These are phyloP conservation scores for Hypomontagnella monticulosa DNA, from an alignment of 495 filamentous ascomycete genomes.

Conservation along the genomic window DNA sequence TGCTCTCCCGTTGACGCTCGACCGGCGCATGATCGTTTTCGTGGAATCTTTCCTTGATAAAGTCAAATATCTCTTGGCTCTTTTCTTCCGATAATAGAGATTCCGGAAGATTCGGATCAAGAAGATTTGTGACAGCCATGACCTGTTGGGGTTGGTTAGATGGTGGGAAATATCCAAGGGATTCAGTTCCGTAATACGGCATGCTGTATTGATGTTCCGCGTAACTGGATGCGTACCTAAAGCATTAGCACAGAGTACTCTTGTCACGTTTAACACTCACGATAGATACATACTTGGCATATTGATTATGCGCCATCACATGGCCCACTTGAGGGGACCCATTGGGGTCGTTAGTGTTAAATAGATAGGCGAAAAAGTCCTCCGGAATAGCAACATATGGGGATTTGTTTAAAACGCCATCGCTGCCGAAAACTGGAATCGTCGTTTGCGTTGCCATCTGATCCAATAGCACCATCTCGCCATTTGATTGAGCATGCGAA, in stretches of 20 bases:
- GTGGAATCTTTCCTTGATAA: slow-evolving; percentile 85
- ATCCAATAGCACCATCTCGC: slow-evolving; percentile 69
- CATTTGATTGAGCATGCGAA: slow-evolving; percentile 55
- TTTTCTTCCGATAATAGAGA: slow-evolving; percentile 88
- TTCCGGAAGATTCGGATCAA: slow-evolving; percentile 84
- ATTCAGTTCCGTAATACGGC: slow-evolving; percentile 59
- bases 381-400: slow-evolving; percentile 87
- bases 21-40: slow-evolving; percentile 80
- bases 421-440: slow-evolving; percentile 85
- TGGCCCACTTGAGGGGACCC: slow-evolving; percentile 55
- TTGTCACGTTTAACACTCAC: background rate
- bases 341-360: slow-evolving; percentile 69
- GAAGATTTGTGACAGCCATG: slow-evolving; percentile 89
- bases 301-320: slow-evolving; percentile 57
- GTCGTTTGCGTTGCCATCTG: slow-evolving; percentile 72
- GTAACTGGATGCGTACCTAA: slow-evolving; percentile 54
- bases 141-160: slow-evolving; percentile 70
- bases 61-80: slow-evolving; percentile 80
- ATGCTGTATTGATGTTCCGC: slow-evolving; percentile 60
- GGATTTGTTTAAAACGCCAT: slow-evolving; percentile 79
- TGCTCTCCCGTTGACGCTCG: slow-evolving; percentile 76
- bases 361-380: slow-evolving; percentile 91
- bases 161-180: slow-evolving; percentile 63
- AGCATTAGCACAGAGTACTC: slow-evolving; percentile 37
- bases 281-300: slow-evolving; percentile 55